Base-by-base conservation (phyloP, 495 filamentous ascomycete genomes). In the Parachaetomium inaequale region DNA sequence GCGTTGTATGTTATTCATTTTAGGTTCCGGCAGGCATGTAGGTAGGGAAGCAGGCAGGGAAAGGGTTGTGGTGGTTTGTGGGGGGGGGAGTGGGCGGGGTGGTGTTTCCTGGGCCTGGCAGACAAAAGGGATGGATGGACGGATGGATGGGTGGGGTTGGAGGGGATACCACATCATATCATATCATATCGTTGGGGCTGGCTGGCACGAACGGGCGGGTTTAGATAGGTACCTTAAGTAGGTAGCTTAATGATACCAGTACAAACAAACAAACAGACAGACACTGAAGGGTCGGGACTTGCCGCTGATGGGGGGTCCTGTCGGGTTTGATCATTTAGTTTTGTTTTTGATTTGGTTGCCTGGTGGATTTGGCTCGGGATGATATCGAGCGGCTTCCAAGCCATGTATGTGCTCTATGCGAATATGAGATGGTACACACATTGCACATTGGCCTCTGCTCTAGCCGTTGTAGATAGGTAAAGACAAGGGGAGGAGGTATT, bases 211-310 rank as follows among this genome's bases (percentile, higher is more conserved):
- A 49, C 12, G 46, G 10, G 7, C n/a, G n/a, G n/a, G 28, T 49
- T 49, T 49, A 49, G 46, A 28, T 28, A 49, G 42, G n/a, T 46
- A n/a, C n/a, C n/a, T n/a, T n/a, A n/a, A n/a, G n/a, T n/a, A n/a
- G n/a, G n/a, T n/a, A n/a, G n/a, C n/a, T n/a, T n/a, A 23, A 49
- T 49, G 46, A 49, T 49, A 49, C 46, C 46, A 49, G 46, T 23
- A 49, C 25, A 49, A 26, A 49, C 42, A 26, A 17, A 43, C 21
- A 12, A 47, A 17, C 40, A 46, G 19, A 15, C 36, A 40, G n/a
- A n/a, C n/a, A n/a, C n/a, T n/a, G n/a, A n/a, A n/a, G n/a, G n/a
- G 10, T 40, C 2, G 36, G n/a, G 19, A 46, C n/a, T n/a, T n/a
- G n/a, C n/a, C n/a, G n/a, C n/a, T n/a, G 17, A 23, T 17, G n/a